phyloP scores from a whole-genome alignment of 345 rosid species.

The Punica granatum region DNA sequence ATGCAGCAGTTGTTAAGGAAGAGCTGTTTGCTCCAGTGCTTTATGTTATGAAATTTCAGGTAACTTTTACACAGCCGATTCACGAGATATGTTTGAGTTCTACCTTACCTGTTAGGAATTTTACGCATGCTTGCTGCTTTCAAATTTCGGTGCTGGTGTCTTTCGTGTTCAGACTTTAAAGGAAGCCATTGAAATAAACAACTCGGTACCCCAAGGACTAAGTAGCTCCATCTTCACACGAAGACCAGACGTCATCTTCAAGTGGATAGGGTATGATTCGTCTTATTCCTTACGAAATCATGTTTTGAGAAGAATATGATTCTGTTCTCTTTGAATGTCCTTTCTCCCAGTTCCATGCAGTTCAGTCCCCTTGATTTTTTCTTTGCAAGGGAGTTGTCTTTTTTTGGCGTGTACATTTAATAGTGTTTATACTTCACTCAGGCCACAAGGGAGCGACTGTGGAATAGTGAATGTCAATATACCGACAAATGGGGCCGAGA shows the following conservation, averaged over 20 bases:
- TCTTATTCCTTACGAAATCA: neutral
- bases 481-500: conserved; percentile 99
- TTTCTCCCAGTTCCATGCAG: neutral
- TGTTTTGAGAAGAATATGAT: neutral
- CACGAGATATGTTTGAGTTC: neutral
- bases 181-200: conserved; percentile 87
- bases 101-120: neutral
- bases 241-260: conserved; percentile 68
- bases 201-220: conserved; percentile 92
- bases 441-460: conserved; percentile 91
- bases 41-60: conserved; percentile 82
- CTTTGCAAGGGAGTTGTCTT: too few species aligned
- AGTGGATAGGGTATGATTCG: conserved; percentile 71
- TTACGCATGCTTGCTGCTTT: neutral
- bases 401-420: too few species aligned
- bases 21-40: conserved; percentile 94
- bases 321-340: neutral
- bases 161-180: conserved; percentile 46
- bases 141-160: neutral
- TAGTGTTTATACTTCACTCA: conserved; percentile 15
- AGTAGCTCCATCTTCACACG: conserved; percentile 91
- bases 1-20: conserved; percentile 67
- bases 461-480: conserved; percentile 94
- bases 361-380: too few species aligned
- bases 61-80: conserved; percentile 14